A percentile compares a stretch with the other conserved stretches of the same genome.
Evolutionary conservation across 306 rosid species (phyloP).

Genomic region (Erythrophleum fordii): DNA sequence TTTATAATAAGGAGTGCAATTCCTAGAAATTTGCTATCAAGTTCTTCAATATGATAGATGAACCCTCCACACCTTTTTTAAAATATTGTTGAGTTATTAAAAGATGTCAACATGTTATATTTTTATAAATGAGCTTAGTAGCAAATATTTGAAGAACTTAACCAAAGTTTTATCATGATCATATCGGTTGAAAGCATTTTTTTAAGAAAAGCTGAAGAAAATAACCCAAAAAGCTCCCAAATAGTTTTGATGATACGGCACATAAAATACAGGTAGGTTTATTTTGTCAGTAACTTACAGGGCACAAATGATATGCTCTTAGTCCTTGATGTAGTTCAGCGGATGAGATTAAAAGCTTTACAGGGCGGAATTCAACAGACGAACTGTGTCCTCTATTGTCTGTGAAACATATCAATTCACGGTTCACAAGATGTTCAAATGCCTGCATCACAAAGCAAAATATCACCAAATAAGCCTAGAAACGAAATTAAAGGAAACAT

Average conservation of each 20-base stretch:
- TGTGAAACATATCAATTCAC: constrained; percentile 73
- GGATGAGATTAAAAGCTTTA: constrained; percentile 69
- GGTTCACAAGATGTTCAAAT: constrained; percentile 83
- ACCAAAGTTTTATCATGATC: background rate
- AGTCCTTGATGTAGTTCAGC: constrained; percentile 75
- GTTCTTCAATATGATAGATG: background rate
- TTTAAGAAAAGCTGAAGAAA: background rate
- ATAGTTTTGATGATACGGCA: constrained; percentile 24
- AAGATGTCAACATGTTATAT: background rate
- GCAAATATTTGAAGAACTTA: too few species aligned
- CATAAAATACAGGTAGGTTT: background rate
- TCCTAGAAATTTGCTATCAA: background rate
- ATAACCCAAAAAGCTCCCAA: constrained; percentile 16
- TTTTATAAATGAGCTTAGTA: too few species aligned
- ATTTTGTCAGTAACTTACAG: constrained; percentile 63
- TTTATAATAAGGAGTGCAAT: background rate
- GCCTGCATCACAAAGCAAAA: constrained; percentile 60
- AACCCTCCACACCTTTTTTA: background rate
- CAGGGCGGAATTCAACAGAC: constrained; percentile 75
- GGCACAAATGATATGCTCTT: constrained; percentile 65
- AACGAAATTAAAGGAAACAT: background rate
- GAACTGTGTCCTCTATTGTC: constrained; percentile 75
- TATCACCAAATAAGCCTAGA: constrained; percentile 15
- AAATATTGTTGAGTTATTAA: background rate
- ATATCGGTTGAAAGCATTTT: constrained; percentile 14